phyloP scores from a whole-genome alignment of 2,329 filamentous ascomycete genomes.

The Calonectria montana region DNA sequence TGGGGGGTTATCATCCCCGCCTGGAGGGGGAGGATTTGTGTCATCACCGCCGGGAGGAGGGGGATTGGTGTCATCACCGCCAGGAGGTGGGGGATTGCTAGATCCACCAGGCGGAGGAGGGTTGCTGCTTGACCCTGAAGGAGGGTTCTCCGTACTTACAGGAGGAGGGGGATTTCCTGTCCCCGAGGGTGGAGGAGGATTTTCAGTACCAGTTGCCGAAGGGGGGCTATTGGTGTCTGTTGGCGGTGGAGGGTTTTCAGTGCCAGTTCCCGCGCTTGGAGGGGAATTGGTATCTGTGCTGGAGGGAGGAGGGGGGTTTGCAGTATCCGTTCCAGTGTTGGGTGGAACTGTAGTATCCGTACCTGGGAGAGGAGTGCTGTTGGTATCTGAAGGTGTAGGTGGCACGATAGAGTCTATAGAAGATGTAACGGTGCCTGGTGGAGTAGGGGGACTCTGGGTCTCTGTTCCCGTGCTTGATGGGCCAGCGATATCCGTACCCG shows the following conservation, averaged over 20 bases:
- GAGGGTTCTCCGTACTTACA: neutral
- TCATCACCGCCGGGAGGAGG: too few relatives aligned
- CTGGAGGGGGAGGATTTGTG: too few relatives aligned
- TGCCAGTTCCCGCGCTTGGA: neutral
- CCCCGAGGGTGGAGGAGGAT: too few relatives aligned
- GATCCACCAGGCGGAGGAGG: too few relatives aligned
- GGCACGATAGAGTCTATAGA: neutral
- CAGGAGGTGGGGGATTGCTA: too few relatives aligned
- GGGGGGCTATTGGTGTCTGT: neutral
- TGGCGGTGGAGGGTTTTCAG: neutral
- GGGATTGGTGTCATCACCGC: too few relatives aligned
- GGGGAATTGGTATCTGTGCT: neutral
- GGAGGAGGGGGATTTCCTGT: too few relatives aligned
- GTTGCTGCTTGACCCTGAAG: neutral
- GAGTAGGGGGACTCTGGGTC: neutral
- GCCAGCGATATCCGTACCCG: neutral
- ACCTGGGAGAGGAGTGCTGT: neutral
- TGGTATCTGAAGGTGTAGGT: too few relatives aligned
- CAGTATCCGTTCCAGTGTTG: neutral
- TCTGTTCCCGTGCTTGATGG: neutral
- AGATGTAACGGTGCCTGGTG: neutral
- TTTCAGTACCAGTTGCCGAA: neutral
- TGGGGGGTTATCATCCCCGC: neutral
- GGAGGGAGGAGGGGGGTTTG: neutral
- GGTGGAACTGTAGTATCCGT: neutral